Conservation (phyloP, 495 filamentous ascomycete species). For the Annulohypoxylon stygium region DNA sequence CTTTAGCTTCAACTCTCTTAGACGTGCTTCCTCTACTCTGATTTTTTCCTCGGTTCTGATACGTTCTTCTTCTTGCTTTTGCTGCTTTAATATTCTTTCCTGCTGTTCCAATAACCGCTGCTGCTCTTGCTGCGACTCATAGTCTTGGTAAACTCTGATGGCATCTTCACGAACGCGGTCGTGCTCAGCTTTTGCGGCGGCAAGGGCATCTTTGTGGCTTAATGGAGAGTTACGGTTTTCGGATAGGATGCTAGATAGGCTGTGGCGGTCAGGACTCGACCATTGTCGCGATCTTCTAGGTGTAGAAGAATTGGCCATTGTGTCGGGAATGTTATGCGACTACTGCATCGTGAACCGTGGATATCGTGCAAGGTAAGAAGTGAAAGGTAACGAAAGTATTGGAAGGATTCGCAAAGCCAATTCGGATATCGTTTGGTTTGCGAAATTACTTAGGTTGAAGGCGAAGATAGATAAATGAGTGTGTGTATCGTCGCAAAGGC, state of each 20-base stretch:
- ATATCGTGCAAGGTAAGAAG: background rate
- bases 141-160: conserved; percentile 59
- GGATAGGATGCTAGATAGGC: conserved; percentile 54
- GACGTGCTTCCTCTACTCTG: conserved; percentile 57
- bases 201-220: conserved; percentile 71
- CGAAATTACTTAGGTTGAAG: background rate
- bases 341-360: conserved; percentile 37
- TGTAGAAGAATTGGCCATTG: conserved; percentile 57
- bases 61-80: conserved; percentile 65
- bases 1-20: conserved; percentile 58
- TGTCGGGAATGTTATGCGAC: conserved; percentile 14
- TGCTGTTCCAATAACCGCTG: conserved; percentile 63
- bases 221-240: conserved; percentile 60
- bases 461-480: background rate
- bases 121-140: conserved; percentile 61
- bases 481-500: background rate
- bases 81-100: conserved; percentile 55
- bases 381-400: conserved; percentile 5
- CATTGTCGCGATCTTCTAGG: conserved; percentile 52
- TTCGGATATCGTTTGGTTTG: background rate
- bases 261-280: conserved; percentile 52
- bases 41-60: conserved; percentile 60
- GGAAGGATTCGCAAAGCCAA: background rate
- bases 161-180: conserved; percentile 74
- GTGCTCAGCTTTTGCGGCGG: conserved; percentile 71